A percentile compares a stretch with the other conserved stretches of the same genome.
phyloP scores from a whole-genome alignment of 495 filamentous ascomycete species.

The Podospora pseudopauciseta region DNA sequence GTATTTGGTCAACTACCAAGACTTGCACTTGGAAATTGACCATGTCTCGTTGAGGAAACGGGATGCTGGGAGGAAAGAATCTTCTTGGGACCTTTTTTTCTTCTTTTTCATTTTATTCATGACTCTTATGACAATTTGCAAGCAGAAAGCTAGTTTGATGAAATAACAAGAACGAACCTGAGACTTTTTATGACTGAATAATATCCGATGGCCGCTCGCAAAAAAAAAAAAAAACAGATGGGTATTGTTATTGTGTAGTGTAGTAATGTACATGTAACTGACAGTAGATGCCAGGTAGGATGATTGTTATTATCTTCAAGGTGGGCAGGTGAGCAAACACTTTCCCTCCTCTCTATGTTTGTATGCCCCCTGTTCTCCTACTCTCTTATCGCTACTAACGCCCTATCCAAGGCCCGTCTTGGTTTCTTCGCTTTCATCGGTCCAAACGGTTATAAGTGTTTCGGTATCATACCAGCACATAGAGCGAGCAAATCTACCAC shows the following conservation, averaged over 20 bases:
- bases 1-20: neutral
- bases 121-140: neutral
- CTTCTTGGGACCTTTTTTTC: neutral
- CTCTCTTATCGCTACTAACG: neutral
- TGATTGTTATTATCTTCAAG: neutral
- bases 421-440: too few species aligned
- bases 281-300: neutral
- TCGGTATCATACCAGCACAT: constrained; percentile 42
- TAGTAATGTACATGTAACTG: neutral
- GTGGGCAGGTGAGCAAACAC: neutral
- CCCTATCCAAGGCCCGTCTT: neutral
- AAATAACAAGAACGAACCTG: neutral
- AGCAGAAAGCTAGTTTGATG: neutral
- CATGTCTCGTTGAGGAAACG: constrained; percentile 1
- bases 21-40: neutral
- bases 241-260: neutral
- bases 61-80: constrained; percentile 11
- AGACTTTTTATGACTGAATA: neutral
- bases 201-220: too few species aligned
- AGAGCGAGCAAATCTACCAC: constrained; percentile 50
- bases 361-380: neutral
- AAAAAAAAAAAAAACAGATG: neutral
- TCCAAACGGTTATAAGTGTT: neutral
- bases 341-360: neutral
- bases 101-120: constrained; percentile 3